Evolutionary conservation across 2,329 filamentous ascomycete genomes (phyloP), one percentile per base, ranked within the genome.

Genomic region (Lasiodiplodia gonubiensis): DNA sequence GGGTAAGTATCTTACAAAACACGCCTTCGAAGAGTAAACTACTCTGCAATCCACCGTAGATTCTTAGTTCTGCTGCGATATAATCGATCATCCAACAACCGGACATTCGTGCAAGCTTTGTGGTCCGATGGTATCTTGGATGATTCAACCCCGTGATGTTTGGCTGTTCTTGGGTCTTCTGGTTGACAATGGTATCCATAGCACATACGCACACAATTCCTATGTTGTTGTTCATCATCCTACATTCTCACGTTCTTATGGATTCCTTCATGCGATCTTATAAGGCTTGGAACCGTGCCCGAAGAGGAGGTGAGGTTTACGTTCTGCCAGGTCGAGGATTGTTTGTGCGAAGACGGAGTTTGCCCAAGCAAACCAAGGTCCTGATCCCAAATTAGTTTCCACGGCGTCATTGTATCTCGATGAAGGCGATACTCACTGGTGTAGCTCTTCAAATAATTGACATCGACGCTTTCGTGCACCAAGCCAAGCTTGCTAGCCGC

Each of bases 351-450:
- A 98, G 12, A 99, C 93, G 0, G 93, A 95, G 73, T 99, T 99
- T 12, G 95, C 95, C 95, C 94, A 98, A 2, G 94, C 93, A 78
- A 98, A 98, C 94, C 94, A 98, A 75, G 91, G 93, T 70, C 88
- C 85, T 87, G 68, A 3, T 1, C 16, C 11, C 21, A 3, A 18
- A 2, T 67, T 11, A 67, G 59, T n/a, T 18, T 27, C 27, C 18
- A 16, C 21, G 16, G 27, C 49, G 54, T 30, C n/a, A 25, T 8
- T 14, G n/a, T 4, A 18, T 21, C 35, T 18, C 4, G 10, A 11
- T 25, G 23, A 53, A 3, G 39, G 42, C 7, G 70, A 70, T n/a
- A 81, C 86, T 80, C 73, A 86, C 93, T 85, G 1, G 94, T 97
- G 78, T 95, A 98, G 46, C 87, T 83, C 49, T 79, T 80, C 39